Evolutionary conservation across 495 filamentous ascomycete genomes (phyloP).

Genomic region (Pyronema domesticum): DNA sequence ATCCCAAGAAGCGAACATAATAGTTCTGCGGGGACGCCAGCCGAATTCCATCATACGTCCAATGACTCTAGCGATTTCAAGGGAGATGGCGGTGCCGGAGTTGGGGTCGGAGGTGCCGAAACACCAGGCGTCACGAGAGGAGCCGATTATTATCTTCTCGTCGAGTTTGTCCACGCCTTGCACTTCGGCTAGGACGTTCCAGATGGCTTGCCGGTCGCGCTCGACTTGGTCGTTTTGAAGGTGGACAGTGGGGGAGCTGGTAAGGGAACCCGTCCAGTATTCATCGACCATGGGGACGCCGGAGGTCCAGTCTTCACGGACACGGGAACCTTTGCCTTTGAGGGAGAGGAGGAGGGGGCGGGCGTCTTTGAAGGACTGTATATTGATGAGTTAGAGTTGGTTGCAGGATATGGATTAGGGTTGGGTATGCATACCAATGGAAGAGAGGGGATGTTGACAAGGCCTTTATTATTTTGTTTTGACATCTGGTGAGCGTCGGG

Average conservation of each 20-base stretch:
- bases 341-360: conserved; percentile 58
- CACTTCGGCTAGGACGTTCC: conserved; percentile 75
- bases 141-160: conserved; percentile 80
- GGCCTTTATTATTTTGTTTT: conserved; percentile 50
- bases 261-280: conserved; percentile 59
- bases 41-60: conserved; percentile 54
- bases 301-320: conserved; percentile 58
- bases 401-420: not conserved
- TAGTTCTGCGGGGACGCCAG: conserved; percentile 82
- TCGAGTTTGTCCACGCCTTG: conserved; percentile 61
- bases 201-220: conserved; percentile 61
- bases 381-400: not conserved
- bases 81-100: conserved; percentile 75
- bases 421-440: conserved; percentile 35
- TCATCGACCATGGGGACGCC: conserved; percentile 50
- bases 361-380: conserved; percentile 61
- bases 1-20: conserved; percentile 93
- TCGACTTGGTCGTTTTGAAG: conserved; percentile 84
- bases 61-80: conserved; percentile 72
- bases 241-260: conserved; percentile 51
- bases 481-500: conserved; percentile 45
- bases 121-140: conserved; percentile 86
- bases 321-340: conserved; percentile 53
- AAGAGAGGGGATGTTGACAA: conserved; percentile 71
- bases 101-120: conserved; percentile 74